Evolutionary conservation across 2,329 filamentous ascomycete genomes (phyloP).

Genomic region (Paecilomyces formosus): DNA sequence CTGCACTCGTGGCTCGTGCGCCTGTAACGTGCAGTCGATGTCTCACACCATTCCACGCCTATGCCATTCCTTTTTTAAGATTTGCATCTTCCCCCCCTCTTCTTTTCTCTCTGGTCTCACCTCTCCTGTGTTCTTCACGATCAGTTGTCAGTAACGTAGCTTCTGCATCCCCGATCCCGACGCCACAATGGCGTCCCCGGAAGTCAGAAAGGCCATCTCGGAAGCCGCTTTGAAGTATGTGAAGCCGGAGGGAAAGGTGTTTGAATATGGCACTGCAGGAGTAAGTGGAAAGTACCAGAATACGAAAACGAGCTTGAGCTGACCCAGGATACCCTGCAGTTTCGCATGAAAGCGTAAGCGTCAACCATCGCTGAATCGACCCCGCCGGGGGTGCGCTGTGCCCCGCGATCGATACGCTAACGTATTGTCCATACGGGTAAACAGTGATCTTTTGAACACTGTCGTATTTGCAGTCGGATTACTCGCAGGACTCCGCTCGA

Average conservation of each 20-base stretch:
- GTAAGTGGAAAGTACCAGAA: constrained; percentile 35
- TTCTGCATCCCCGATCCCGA: constrained; percentile 7
- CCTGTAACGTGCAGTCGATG: neutral
- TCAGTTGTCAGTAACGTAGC: neutral
- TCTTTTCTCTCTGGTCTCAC: constrained; percentile 2
- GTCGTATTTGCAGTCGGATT: constrained; percentile 90
- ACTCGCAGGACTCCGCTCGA: constrained; percentile 78
- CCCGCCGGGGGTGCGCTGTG: constrained; percentile 18
- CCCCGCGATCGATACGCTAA: constrained; percentile 25
- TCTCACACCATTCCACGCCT: neutral
- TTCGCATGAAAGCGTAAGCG: constrained; percentile 62
- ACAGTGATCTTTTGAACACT: constrained; percentile 72
- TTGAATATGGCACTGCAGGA: constrained; percentile 55
- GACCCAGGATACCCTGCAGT: constrained; percentile 35
- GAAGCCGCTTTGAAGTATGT: constrained; percentile 42
- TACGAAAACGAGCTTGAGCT: constrained; percentile 2
- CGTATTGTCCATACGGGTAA: constrained; percentile 20
- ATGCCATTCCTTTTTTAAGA: neutral
- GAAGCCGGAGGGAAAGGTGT: constrained; percentile 44
- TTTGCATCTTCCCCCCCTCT: neutral
- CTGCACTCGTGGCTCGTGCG: neutral
- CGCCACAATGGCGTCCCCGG: constrained; percentile 36
- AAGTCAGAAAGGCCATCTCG: constrained; percentile 37
- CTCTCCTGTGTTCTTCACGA: constrained; percentile 3
- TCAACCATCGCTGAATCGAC: constrained; percentile 15